A percentile compares a stretch with the other conserved stretches of the same genome.
Evolutionary conservation across 78 protist species (phyloP).

Genomic region (Dictyostelium intermedium): DNA sequence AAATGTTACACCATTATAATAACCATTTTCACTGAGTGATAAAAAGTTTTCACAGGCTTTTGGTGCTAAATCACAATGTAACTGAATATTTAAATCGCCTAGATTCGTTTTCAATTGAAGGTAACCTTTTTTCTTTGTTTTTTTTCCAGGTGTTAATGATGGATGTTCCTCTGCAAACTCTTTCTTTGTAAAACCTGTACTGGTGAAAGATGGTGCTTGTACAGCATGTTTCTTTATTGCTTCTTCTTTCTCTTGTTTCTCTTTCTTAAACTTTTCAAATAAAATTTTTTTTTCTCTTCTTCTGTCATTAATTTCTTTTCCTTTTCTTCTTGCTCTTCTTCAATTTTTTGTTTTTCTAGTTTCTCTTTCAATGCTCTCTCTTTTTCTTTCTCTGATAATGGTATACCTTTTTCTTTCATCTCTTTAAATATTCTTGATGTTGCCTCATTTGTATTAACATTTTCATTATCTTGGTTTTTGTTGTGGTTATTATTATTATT

Average conservation of each 20-base stretch:
- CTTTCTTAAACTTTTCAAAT: slow-evolving; percentile 60
- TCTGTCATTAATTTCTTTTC: slow-evolving; percentile 25
- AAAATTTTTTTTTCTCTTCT: slow-evolving; percentile 24
- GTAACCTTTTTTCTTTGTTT: slow-evolving; percentile 81
- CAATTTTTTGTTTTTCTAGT: slow-evolving; percentile 34
- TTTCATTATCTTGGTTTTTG: background rate
- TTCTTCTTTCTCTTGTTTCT: slow-evolving; percentile 23
- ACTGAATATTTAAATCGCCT: slow-evolving; percentile 86
- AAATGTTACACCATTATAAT: slow-evolving; percentile 83
- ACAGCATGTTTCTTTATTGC: slow-evolving; percentile 20
- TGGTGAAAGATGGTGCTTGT: slow-evolving; percentile 70
- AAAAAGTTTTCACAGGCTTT: slow-evolving; percentile 91
- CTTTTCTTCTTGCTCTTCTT: slow-evolving; percentile 9
- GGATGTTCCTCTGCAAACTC: slow-evolving; percentile 18
- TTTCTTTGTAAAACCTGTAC: slow-evolving; percentile 26
- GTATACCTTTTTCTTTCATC: slow-evolving; percentile 41
- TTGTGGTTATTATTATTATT: background rate
- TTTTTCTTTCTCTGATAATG: background rate
- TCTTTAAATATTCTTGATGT: slow-evolving; percentile 44
- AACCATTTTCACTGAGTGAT: slow-evolving; percentile 47
- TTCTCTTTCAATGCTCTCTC: background rate
- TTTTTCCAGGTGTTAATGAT: slow-evolving; percentile 43
- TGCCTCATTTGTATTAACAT: slow-evolving; percentile 50
- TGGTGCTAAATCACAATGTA: slow-evolving; percentile 89
- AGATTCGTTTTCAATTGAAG: slow-evolving; percentile 76